Base-by-base conservation (phyloP, 768 basidiomycete species). In the Gelatoporia subvermispora region DNA sequence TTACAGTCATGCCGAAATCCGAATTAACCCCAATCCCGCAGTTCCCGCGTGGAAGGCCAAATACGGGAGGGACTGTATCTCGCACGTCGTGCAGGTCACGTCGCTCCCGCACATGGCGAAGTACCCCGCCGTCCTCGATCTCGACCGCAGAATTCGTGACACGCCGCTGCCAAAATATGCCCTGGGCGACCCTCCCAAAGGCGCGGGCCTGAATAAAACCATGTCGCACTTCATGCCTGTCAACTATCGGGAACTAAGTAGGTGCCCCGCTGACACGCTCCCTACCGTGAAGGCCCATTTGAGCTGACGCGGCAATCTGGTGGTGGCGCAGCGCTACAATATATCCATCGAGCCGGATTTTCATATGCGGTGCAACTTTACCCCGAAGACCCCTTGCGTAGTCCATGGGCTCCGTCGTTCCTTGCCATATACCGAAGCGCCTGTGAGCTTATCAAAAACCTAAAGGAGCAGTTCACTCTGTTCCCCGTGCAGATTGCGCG, bases 201-300 rank as follows among this genome's bases (percentile, higher is more conserved):
- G 77, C 8, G 67, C 67, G 1, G 77, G 78, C 2, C 67, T 88
- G 10, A 69, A 74, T 8, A 69, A 81, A 60, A 79, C 81, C 7
- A 88, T 88, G 86, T 78, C 76, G 31, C 77, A 82, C 62, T 86
- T 78, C 57, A 88, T 88, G 86, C 82, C 86, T 1, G 71, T 65
- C 28, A 87, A 88, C 58, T 88, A 88, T 61, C 75, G 82, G 1
- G 78, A 85, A 56, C 69, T 83, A 31, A 80, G 86, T 87, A 56
- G 58, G 82, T 59, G 63, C 55, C 43, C 18, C 7, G 54, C 34
- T 10, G 1, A 18, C 16, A 10, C 21, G 25, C 25, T n/a, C n/a
- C n/a, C n/a, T n/a, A n/a, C n/a, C n/a, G n/a, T n/a, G n/a, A n/a
- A n/a, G n/a, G n/a, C n/a, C n/a, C n/a, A n/a, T n/a, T n/a, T n/a